These are phyloP conservation scores for Phialophora expanda DNA, from an alignment of 2,329 filamentous ascomycete genomes.

Conservation along the genomic window DNA sequence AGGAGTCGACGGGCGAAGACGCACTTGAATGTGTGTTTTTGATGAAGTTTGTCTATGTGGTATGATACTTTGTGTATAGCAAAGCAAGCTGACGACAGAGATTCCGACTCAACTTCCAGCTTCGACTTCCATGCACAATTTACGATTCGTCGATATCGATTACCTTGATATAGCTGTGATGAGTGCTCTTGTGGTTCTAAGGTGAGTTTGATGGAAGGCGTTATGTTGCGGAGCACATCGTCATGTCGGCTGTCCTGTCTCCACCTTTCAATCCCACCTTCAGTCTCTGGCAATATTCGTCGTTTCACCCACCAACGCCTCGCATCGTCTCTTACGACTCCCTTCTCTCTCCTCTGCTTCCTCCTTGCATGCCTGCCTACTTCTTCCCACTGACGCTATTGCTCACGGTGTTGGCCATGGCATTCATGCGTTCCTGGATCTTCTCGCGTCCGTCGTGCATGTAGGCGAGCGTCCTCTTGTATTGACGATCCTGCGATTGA, in stretches of 20 bases:
- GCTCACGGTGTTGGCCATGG: slow-evolving; percentile 17
- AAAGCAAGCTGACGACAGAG: background rate
- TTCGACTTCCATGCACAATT: background rate
- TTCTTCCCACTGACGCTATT: slow-evolving; percentile 25
- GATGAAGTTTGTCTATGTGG: background rate
- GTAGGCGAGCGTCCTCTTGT: slow-evolving; percentile 40
- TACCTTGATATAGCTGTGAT: background rate
- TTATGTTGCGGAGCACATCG: background rate
- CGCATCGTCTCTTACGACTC: background rate
- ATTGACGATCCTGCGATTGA: slow-evolving; percentile 38
- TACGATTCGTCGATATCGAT: background rate
- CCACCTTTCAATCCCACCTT: background rate
- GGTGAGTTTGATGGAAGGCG: background rate
- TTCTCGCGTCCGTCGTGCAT: slow-evolving; percentile 40
- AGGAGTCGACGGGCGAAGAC: background rate
- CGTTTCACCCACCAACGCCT: background rate
- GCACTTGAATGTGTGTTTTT: background rate
- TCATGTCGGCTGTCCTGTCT: background rate
- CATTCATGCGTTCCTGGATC: slow-evolving; percentile 35
- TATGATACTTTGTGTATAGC: background rate
- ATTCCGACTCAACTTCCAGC: background rate
- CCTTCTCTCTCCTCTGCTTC: background rate
- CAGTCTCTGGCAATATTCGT: background rate
- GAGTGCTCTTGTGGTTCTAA: background rate
- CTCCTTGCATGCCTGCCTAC: background rate